Percentiles rank a stretch among this genome's conserved stretches.
Evolutionary conservation across 257 asterid species (phyloP).

Genomic region (Salvia miltiorrhiza): DNA sequence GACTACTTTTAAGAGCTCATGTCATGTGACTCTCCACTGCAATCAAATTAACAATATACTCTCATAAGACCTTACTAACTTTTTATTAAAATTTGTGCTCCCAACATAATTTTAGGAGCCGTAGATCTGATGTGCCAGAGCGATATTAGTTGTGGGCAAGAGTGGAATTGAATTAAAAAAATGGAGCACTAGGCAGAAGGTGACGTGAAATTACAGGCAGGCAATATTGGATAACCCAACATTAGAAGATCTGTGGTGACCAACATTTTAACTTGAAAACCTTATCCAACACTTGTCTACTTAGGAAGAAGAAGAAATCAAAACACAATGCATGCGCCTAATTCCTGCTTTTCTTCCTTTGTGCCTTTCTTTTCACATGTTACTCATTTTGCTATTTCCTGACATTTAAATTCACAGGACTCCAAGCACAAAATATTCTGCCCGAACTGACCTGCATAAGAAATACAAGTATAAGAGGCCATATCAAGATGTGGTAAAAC

Average conservation of each 20-base stretch:
- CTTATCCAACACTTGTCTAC: background rate
- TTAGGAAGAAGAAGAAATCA: background rate
- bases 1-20: too few species aligned
- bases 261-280: too few species aligned
- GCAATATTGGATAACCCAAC: background rate
- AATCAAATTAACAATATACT: too few species aligned
- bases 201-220: background rate
- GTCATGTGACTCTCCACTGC: too few species aligned
- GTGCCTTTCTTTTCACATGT: background rate
- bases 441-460: constrained; percentile 21
- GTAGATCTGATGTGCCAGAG: background rate
- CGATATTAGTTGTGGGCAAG: background rate
- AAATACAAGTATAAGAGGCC: too few species aligned
- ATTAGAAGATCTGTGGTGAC: too few species aligned
- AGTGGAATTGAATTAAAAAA: background rate
- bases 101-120: too few species aligned
- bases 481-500: too few species aligned
- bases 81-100: too few species aligned
- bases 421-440: background rate
- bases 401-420: background rate
- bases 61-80: too few species aligned
- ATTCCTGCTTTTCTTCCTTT: background rate
- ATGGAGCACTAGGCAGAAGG: background rate
- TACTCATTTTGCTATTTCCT: background rate
- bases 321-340: background rate